Percentiles rank a stretch among this genome's conserved stretches.
Evolutionary conservation across 2,329 filamentous ascomycete species (phyloP).

Genomic region (Teratosphaeria nubilosa): DNA sequence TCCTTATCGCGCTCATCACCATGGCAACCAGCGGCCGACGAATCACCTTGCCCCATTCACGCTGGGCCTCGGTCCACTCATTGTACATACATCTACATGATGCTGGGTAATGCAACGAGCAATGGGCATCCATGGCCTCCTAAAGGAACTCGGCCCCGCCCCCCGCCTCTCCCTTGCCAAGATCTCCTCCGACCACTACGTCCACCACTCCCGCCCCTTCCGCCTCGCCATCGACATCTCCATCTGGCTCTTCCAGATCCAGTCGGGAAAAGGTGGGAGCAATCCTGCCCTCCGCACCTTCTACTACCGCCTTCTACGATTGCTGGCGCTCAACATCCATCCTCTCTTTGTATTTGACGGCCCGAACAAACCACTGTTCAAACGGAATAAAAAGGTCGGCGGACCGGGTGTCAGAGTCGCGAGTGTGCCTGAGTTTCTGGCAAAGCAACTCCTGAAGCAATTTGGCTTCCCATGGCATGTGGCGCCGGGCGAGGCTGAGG

Average conservation of each 20-base stretch:
- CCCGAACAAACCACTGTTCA: conserved; percentile 73
- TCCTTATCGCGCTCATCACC: not conserved
- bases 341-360: conserved; percentile 89
- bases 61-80: not conserved
- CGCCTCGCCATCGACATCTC: conserved; percentile 87
- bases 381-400: conserved; percentile 64
- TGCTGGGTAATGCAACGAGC: not conserved
- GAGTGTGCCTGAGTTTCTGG: conserved; percentile 60
- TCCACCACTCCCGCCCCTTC: conserved; percentile 59
- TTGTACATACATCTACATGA: not conserved
- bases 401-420: conserved; percentile 53
- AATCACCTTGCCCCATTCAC: not conserved
- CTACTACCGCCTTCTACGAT: conserved; percentile 77
- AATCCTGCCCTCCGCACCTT: conserved; percentile 87
- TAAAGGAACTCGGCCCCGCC: conserved; percentile 77
- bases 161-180: conserved; percentile 72
- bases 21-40: not conserved
- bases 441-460: conserved; percentile 71
- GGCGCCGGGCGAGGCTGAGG: conserved; percentile 90
- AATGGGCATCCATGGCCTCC: conserved; percentile 52
- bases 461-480: conserved; percentile 80
- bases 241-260: conserved; percentile 94
- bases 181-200: conserved; percentile 67
- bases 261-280: conserved; percentile 71
- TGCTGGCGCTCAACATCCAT: conserved; percentile 68